phyloP scores from a whole-genome alignment of 768 basidiomycete genomes.

The Postia placenta region DNA sequence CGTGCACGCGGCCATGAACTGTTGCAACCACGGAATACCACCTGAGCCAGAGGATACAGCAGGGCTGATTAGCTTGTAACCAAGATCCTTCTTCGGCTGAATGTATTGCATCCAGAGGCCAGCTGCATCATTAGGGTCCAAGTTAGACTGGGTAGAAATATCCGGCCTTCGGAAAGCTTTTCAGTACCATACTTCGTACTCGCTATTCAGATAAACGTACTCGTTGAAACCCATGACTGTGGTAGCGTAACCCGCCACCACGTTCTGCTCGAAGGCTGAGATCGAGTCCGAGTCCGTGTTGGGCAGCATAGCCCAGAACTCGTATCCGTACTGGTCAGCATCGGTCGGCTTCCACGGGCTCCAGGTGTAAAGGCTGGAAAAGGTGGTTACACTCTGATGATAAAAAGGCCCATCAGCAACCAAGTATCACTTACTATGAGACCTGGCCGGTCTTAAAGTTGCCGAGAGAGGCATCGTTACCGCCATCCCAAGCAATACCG shows the following conservation, averaged over 20 bases:
- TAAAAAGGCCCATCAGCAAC: too few species aligned
- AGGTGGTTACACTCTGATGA: too few species aligned
- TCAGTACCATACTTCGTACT: constrained; percentile 25
- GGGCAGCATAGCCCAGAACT: constrained; percentile 68
- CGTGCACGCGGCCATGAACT: constrained; percentile 49
- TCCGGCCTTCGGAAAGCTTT: constrained; percentile 51
- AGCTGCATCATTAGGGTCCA: constrained; percentile 45
- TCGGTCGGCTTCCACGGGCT: constrained; percentile 39
- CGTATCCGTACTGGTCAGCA: constrained; percentile 40
- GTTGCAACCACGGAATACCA: constrained; percentile 59
- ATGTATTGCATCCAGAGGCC: constrained; percentile 57
- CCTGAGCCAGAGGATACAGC: constrained; percentile 55
- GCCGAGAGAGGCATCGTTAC: constrained; percentile 35
- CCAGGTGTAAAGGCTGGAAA: constrained; percentile 65
- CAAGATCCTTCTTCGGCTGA: constrained; percentile 45
- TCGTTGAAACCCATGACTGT: constrained; percentile 66
- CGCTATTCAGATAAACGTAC: constrained; percentile 33
- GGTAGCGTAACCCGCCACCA: constrained; percentile 46
- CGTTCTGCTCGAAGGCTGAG: constrained; percentile 38
- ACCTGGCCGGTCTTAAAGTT: constrained; percentile 45
- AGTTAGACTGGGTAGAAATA: constrained; percentile 52
- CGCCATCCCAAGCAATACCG: constrained; percentile 64
- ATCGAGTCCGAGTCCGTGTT: constrained; percentile 8
- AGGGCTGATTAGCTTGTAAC: constrained; percentile 58
- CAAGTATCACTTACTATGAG: constrained; percentile 29